Evolutionary conservation across 108 stramenopile genomes (phyloP).

Genomic region (Licmophora abbreviata): DNA sequence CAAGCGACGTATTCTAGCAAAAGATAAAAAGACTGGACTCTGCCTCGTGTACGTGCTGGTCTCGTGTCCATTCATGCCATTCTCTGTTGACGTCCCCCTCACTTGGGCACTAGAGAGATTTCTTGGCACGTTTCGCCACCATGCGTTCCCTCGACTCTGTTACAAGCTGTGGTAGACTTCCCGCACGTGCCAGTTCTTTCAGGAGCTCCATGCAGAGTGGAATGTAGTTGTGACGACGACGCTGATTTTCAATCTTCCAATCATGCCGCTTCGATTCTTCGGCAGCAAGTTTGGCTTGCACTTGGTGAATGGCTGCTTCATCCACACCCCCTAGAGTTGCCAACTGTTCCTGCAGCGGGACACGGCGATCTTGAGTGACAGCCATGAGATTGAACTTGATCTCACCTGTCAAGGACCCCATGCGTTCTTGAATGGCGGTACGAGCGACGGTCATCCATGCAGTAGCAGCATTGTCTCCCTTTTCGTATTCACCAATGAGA

Average conservation of each 20-base stretch:
- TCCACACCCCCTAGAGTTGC: slow-evolving; percentile 18
- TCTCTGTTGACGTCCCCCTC: too few species aligned
- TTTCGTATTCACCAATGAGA: slow-evolving; percentile 40
- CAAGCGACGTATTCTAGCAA: too few species aligned
- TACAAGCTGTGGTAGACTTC: slow-evolving; percentile 33
- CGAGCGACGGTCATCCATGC: slow-evolving; percentile 65
- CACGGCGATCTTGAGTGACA: slow-evolving; percentile 65
- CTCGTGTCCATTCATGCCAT: too few species aligned
- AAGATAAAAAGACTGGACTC: too few species aligned
- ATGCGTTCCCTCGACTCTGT: slow-evolving; percentile 31
- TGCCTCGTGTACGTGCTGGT: too few species aligned
- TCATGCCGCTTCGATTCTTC: slow-evolving; percentile 64
- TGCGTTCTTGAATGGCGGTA: slow-evolving; percentile 71
- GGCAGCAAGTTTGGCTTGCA: slow-evolving; percentile 27
- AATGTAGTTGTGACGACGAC: slow-evolving; percentile 67
- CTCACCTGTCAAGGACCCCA: slow-evolving; percentile 46
- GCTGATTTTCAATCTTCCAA: slow-evolving; percentile 74
- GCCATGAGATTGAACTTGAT: slow-evolving; percentile 95
- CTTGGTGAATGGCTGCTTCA: slow-evolving; percentile 19
- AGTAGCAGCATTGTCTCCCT: slow-evolving; percentile 10
- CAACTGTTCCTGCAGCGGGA: slow-evolving; percentile 34
- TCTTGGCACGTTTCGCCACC: background rate
- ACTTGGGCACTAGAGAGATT: too few species aligned
- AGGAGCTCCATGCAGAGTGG: slow-evolving; percentile 71
- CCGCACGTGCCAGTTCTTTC: slow-evolving; percentile 56